Evolutionary conservation across 768 basidiomycete genomes (phyloP).

Genomic region (Mycena floridula): DNA sequence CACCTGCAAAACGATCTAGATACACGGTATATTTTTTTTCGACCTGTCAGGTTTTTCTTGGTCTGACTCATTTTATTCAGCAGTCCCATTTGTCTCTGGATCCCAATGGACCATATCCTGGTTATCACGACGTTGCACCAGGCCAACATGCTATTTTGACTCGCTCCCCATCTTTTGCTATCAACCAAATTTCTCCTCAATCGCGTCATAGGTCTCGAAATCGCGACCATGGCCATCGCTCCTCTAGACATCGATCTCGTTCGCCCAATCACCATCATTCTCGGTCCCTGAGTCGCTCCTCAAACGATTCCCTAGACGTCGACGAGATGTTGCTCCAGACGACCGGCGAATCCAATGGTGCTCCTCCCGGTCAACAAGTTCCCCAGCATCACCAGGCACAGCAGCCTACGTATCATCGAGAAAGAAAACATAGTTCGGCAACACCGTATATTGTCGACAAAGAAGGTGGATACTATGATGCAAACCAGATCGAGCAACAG

Average conservation of each 20-base stretch:
- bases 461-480: not conserved
- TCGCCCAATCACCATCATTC: no score
- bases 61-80: not conserved
- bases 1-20: not conserved
- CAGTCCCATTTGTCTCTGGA: not conserved
- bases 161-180: no score
- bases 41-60: no score
- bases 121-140: not conserved
- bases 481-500: conserved; percentile 1
- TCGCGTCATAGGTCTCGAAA: no score
- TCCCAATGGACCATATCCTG: not conserved
- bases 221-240: no score
- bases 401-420: conserved; percentile 1
- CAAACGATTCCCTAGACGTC: conserved; percentile 21
- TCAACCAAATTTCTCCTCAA: no score
- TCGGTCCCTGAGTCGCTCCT: not conserved
- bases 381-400: not conserved
- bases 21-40: not conserved
- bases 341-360: conserved; percentile 10
- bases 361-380: conserved; percentile 1
- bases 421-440: not conserved
- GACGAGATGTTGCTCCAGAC: conserved; percentile 41
- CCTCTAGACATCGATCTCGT: no score
- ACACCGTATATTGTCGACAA: not conserved
- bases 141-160: not conserved